Conservation (phyloP, 257 asterid species). For the Solanum pinnatisectum region DNA sequence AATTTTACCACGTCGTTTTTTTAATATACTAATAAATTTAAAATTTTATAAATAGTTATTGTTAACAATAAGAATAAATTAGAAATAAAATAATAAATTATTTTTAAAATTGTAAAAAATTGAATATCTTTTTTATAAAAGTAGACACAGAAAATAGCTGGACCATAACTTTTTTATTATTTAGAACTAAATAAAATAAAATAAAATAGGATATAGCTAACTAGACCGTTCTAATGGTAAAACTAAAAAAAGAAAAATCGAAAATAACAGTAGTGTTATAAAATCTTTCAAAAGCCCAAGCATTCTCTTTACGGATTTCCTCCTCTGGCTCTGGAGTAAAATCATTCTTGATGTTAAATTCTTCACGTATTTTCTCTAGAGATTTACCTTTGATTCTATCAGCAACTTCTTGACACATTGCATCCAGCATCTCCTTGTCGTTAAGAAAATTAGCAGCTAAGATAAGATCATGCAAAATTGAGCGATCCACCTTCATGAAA, state of each 20-base stretch:
- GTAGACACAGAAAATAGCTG: neutral
- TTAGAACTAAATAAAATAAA: too few species aligned
- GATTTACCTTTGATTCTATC: neutral
- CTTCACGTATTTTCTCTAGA: too few species aligned
- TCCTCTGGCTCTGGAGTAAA: too few species aligned
- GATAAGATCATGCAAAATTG: neutral
- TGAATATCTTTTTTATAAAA: too few species aligned
- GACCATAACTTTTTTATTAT: too few species aligned
- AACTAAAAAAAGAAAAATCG: too few species aligned
- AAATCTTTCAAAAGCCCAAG: neutral
- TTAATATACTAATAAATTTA: too few species aligned
- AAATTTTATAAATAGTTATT: too few species aligned
- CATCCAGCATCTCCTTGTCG: neutral
- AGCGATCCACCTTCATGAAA: neutral
- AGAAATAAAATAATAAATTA: too few species aligned
- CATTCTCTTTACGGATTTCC: neutral
- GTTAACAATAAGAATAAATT: neutral
- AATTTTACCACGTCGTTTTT: neutral
- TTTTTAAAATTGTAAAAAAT: neutral
- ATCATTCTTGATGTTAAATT: neutral
- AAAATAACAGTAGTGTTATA: too few species aligned
- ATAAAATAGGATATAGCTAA: too few species aligned
- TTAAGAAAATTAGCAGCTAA: neutral
- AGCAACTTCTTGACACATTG: neutral
- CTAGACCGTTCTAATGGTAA: too few species aligned